Evolutionary conservation across 495 filamentous ascomycete genomes (phyloP).

Genomic region (Penicillium salamii): DNA sequence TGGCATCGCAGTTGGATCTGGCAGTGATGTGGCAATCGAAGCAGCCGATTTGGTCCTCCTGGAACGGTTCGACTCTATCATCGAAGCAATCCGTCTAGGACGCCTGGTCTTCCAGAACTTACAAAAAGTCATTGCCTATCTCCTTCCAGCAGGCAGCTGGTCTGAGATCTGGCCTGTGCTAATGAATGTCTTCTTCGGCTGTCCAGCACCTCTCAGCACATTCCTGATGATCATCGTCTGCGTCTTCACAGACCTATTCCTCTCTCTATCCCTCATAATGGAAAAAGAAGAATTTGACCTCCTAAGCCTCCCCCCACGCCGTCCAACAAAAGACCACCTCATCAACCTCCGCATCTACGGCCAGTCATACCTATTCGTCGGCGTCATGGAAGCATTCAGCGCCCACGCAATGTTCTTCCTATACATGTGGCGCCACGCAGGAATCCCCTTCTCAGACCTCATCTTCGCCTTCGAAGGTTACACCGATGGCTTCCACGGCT

Average conservation of each 20-base stretch:
- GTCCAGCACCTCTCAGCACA: constrained; percentile 63
- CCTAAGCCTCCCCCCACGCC: constrained; percentile 59
- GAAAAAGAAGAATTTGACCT: constrained; percentile 70
- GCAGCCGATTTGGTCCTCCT: constrained; percentile 86
- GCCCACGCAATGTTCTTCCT: constrained; percentile 53
- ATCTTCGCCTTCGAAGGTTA: constrained; percentile 48
- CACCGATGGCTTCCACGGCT: constrained; percentile 47
- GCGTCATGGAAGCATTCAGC: constrained; percentile 45
- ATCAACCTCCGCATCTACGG: constrained; percentile 50
- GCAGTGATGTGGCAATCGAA: constrained; percentile 65
- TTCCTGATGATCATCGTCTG: constrained; percentile 73
- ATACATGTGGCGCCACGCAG: constrained; percentile 44
- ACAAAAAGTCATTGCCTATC: constrained; percentile 59
- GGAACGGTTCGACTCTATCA: constrained; percentile 64
- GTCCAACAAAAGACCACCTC: constrained; percentile 57
- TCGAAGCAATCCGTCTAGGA: constrained; percentile 63
- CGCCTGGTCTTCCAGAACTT: constrained; percentile 55
- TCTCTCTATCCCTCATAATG: constrained; percentile 65
- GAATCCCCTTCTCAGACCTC: constrained; percentile 42
- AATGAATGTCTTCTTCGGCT: constrained; percentile 67
- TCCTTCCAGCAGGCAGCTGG: constrained; percentile 65
- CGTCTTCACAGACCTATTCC: constrained; percentile 62
- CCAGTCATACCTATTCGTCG: constrained; percentile 51
- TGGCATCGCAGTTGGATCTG: constrained; percentile 62
- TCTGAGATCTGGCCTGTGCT: constrained; percentile 75